Percentiles rank a stretch among this genome's conserved stretches.
Evolutionary conservation across 2,329 filamentous ascomycete species (phyloP).

Genomic region (Fusarium nematophilum): DNA sequence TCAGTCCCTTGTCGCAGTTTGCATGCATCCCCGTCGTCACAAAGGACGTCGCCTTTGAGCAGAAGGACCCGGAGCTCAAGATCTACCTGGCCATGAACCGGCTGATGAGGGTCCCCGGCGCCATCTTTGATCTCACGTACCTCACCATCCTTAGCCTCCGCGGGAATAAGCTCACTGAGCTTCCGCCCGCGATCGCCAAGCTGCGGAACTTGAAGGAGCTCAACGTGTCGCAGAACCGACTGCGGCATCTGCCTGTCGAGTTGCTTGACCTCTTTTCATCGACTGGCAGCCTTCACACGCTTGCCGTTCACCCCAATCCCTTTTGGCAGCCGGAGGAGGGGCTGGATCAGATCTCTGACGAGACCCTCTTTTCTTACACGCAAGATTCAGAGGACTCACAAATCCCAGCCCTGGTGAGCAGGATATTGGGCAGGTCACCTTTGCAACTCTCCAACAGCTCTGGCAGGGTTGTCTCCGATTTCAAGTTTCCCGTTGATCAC

Average conservation of each 20-base stretch:
- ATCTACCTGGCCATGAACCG: constrained; percentile 71
- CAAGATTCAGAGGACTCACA: background rate
- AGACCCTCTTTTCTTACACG: constrained; percentile 20
- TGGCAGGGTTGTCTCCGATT: constrained; percentile 46
- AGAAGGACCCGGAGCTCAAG: constrained; percentile 68
- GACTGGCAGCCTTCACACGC: constrained; percentile 57
- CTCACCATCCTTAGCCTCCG: constrained; percentile 75
- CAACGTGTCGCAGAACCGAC: constrained; percentile 73
- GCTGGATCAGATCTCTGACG: constrained; percentile 10
- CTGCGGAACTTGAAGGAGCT: constrained; percentile 70
- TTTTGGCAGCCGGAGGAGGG: constrained; percentile 59
- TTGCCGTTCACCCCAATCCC: constrained; percentile 73
- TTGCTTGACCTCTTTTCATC: constrained; percentile 66
- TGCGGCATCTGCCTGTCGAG: constrained; percentile 72
- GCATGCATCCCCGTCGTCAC: constrained; percentile 64
- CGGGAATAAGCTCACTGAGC: constrained; percentile 69
- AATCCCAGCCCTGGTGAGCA: constrained; percentile 39
- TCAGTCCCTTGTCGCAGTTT: constrained; percentile 67
- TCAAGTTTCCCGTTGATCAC: constrained; percentile 42
- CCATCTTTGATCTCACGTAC: constrained; percentile 70
- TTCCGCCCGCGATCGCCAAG: constrained; percentile 69
- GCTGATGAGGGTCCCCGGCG: constrained; percentile 66
- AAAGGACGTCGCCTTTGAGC: constrained; percentile 68
- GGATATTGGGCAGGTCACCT: constrained; percentile 46
- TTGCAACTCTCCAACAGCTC: constrained; percentile 47